Conservation (phyloP, 2,329 filamentous ascomycete species). For the Alternaria sp. region DNA sequence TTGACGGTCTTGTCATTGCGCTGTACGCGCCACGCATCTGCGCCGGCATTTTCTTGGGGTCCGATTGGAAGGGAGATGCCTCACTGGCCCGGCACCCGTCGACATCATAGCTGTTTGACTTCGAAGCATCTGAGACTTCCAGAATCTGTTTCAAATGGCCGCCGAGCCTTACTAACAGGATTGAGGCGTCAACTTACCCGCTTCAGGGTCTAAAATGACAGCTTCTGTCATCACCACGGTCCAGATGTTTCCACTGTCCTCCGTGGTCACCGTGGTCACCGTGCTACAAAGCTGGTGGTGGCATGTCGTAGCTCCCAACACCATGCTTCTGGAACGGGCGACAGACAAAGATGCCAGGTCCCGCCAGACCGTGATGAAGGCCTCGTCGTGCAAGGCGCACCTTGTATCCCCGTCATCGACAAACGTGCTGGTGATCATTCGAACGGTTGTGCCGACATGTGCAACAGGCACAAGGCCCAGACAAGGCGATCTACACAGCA, state of each 20-base stretch:
- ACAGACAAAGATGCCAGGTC: slow-evolving; percentile 15
- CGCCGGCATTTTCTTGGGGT: neutral
- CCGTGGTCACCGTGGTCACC: neutral
- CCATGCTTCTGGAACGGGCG: neutral
- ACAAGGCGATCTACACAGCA: neutral
- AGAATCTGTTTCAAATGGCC: slow-evolving; percentile 31
- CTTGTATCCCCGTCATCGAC: neutral
- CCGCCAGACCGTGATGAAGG: slow-evolving; percentile 3
- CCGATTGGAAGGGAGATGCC: neutral
- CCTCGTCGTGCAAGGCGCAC: slow-evolving; percentile 2
- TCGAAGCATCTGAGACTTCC: slow-evolving; percentile 25
- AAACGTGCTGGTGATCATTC: neutral
- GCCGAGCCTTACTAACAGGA: neutral
- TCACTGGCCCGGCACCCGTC: neutral
- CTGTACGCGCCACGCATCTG: slow-evolving; percentile 1
- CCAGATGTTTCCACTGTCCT: neutral
- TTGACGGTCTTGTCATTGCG: slow-evolving; percentile 2
- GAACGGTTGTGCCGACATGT: neutral
- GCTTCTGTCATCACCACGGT: neutral
- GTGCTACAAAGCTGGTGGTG: neutral
- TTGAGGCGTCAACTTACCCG: neutral
- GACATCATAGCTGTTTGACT: slow-evolving; percentile 19
- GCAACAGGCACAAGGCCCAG: neutral
- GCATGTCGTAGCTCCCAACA: slow-evolving; percentile 11
- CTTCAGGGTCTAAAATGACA: neutral